Evolutionary conservation across 139 green algal species (phyloP), one percentile per base, ranked within the genome.

Genomic region (Coccomyxa sp.): DNA sequence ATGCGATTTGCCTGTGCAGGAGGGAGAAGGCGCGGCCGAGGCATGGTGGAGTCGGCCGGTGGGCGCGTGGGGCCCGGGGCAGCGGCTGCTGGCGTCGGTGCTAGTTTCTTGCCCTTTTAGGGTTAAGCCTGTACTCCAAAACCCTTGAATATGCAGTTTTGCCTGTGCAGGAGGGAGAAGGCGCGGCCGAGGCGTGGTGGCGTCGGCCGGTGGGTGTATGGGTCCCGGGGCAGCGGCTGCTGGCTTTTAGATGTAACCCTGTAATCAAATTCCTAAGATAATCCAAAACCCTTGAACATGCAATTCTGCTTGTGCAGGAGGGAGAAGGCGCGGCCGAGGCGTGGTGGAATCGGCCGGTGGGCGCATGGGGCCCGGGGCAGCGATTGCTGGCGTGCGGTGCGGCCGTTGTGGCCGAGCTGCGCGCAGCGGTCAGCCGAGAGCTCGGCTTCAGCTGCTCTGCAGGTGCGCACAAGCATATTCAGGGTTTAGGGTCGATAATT

Each of bases 401-500:
- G 15, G 60, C 85, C 16, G 83, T 93, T 25, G 88, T 93, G 74
- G 85, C 87, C 17, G 82, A 92, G 84, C 88, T 95, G 81, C 84
- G 93, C 9, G 87, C 81, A 32, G 88, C 83, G 17, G 92, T 97
- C 77, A 38, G 78, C 14, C 57, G 31, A n/a, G 86, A 94, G 89
- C 87, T 95, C 76, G 91, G 92, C 9, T 98, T 91, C 86, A 97
- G 84, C 13, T 97, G 92, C 87, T 92, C 81, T 57, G 94, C 92
- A 17, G 90, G 90, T 67, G 51, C 13, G 28, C 76, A n/a, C n/a
- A n/a, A n/a, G n/a, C n/a, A n/a, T n/a, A n/a, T n/a, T n/a, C n/a
- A n/a, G n/a, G n/a, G n/a, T n/a, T n/a, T n/a, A n/a, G n/a, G n/a
- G n/a, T n/a, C n/a, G n/a, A n/a, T n/a, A n/a, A n/a, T n/a, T n/a